Conservation (phyloP, 768 basidiomycete genomes). For the Collybia nuda region DNA sequence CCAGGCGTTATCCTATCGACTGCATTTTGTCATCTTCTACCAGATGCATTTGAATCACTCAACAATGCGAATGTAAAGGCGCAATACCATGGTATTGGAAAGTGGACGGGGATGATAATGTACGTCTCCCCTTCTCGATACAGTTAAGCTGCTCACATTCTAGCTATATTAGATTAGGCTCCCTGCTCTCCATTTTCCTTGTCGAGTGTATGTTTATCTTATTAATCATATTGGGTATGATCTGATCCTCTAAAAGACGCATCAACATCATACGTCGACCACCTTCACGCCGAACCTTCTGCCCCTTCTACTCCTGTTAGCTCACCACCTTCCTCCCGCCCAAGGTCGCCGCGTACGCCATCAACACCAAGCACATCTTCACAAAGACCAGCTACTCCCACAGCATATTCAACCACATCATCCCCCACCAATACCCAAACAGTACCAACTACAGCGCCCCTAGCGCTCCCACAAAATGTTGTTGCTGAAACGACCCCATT, state of each 20-base stretch:
- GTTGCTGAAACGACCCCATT: conserved; percentile 6
- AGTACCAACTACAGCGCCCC: not conserved
- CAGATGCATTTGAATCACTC: conserved; percentile 71
- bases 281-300: conserved; percentile 63
- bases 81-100: conserved; percentile 46
- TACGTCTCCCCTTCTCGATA: conserved; percentile 33
- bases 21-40: conserved; percentile 78
- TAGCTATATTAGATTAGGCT: conserved; percentile 45
- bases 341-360: conserved; percentile 11
- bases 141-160: not conserved
- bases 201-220: conserved; percentile 65
- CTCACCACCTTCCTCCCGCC: conserved; percentile 23
- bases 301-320: conserved; percentile 37
- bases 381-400: not conserved
- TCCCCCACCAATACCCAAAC: conserved; percentile 2
- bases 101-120: conserved; percentile 74
- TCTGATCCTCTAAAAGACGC: conserved; percentile 43
- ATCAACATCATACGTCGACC: conserved; percentile 75
- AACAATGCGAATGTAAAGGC: conserved; percentile 42
- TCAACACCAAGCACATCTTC: no score
- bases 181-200: conserved; percentile 71
- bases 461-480: not conserved
- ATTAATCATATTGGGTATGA: not conserved
- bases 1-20: conserved; percentile 81
- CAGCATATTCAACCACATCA: not conserved